phyloP scores from a whole-genome alignment of 306 rosid genomes.

The Notholithocarpus densiflorus region DNA sequence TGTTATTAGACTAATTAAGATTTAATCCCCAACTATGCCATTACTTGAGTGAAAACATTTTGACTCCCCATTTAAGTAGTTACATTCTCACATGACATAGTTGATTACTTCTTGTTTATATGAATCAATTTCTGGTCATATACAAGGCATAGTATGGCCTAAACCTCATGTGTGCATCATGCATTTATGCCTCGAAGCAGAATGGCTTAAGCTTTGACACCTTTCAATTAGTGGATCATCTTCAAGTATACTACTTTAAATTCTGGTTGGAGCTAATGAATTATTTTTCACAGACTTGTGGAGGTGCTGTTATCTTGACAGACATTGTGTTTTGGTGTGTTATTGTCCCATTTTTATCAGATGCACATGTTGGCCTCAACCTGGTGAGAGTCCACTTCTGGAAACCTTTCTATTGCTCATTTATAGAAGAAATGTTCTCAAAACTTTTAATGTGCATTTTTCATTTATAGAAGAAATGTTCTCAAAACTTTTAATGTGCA shows the following conservation, averaged over 20 bases:
- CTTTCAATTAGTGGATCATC: too few species aligned
- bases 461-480: neutral
- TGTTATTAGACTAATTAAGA: too few species aligned
- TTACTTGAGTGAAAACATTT: too few species aligned
- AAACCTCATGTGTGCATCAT: too few species aligned
- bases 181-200: too few species aligned
- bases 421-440: neutral
- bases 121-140: too few species aligned
- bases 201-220: too few species aligned
- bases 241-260: neutral
- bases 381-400: conserved; percentile 37
- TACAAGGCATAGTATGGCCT: too few species aligned
- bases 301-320: conserved; percentile 78
- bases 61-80: too few species aligned
- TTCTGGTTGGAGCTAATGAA: conserved; percentile 18
- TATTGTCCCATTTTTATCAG: conserved; percentile 65
- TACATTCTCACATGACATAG: too few species aligned
- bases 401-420: neutral
- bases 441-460: neutral
- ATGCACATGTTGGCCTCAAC: conserved; percentile 54
- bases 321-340: conserved; percentile 84
- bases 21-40: too few species aligned
- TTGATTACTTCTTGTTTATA: too few species aligned
- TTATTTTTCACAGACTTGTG: conserved; percentile 56
- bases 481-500: neutral